Evolutionary conservation across 2,329 filamentous ascomycete species (phyloP), one percentile per base, ranked within the genome.

Genomic region (Calonectria hongkongensis): DNA sequence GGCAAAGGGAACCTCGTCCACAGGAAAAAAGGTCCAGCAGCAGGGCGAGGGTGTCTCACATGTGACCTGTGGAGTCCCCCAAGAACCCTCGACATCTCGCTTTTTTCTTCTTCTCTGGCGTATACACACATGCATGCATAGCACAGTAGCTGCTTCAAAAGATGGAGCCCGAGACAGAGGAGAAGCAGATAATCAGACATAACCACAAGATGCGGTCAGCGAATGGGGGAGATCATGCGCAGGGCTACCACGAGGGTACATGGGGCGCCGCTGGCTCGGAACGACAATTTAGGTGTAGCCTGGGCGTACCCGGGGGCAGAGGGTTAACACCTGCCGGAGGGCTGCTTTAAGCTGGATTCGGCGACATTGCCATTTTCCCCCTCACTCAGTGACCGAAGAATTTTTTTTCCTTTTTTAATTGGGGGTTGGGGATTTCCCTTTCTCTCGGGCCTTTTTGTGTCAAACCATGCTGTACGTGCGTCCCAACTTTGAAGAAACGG

Each of bases 191-290:
- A 58, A 67, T 54, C 54, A 73, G 28, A 58, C 67, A 72, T 48
- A 56, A 56, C 50, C 62, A 41, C 71, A 78, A 76, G 71, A 73
- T 79, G 77, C 77, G 73, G 77, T 79, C 77, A 79, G 73, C 72
- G 27, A 43, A 56, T 30, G 64, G 27, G 18, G 50, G 72, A 68
- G 73, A 72, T 56, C 70, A 70, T 48, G 54, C 63, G n/a, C 41
- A 73, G 50, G 66, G 36, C 68, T 79, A 79, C 77, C 41, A 30
- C 70, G 48, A 63, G 56, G 41, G 47, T 66, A 64, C 67, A 62
- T 66, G 63, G 67, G 33, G 27, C 36, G 12, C 21, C 33, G 36
- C 36, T 28, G 36, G 30, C 33, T 36, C 33, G 27, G 30, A 18
- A 27, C 39, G 64, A 41, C 30, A 64, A 39, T 10, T 36, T 21